Evolutionary conservation across 1,284 basidiomycete genomes (phyloP).

Genomic region (Ustilago curta): DNA sequence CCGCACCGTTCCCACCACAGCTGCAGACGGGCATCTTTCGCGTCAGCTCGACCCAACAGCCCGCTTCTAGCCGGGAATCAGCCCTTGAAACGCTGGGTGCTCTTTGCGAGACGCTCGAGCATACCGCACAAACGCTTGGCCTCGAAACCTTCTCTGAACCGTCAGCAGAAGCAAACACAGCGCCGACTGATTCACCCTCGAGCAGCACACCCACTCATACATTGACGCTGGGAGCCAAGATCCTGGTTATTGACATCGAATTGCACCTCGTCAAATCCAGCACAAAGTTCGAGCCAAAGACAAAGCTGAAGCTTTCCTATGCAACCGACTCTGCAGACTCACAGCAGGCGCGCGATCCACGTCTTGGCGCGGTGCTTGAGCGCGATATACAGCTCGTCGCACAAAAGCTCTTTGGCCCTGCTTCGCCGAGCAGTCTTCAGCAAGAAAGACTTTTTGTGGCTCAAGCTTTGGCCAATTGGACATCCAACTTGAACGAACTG

Average conservation of each 20-base stretch:
- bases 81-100: slow-evolving; percentile 28
- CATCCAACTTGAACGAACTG: slow-evolving; percentile 38
- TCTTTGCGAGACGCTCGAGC: slow-evolving; percentile 38
- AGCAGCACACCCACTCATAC: slow-evolving; percentile 22
- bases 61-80: slow-evolving; percentile 1
- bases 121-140: slow-evolving; percentile 27
- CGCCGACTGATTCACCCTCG: background rate
- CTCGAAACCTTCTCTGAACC: slow-evolving; percentile 49
- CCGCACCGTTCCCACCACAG: slow-evolving; percentile 12
- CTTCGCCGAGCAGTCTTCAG: background rate
- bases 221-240: slow-evolving; percentile 47
- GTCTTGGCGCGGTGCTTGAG: slow-evolving; percentile 30
- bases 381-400: slow-evolving; percentile 39
- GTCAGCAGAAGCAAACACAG: slow-evolving; percentile 16
- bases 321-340: slow-evolving; percentile 39
- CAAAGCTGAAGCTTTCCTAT: slow-evolving; percentile 46
- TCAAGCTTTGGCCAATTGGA: slow-evolving; percentile 26
- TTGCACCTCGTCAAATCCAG: slow-evolving; percentile 11
- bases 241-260: slow-evolving; percentile 53
- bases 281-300: slow-evolving; percentile 14
- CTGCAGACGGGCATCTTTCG: slow-evolving; percentile 27
- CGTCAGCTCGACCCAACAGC: background rate
- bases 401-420: slow-evolving; percentile 31
- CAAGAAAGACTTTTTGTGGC: slow-evolving; percentile 19
- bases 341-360: slow-evolving; percentile 30